Base-by-base conservation (phyloP, 495 filamentous ascomycete species). In the Aspergillus leporis region DNA sequence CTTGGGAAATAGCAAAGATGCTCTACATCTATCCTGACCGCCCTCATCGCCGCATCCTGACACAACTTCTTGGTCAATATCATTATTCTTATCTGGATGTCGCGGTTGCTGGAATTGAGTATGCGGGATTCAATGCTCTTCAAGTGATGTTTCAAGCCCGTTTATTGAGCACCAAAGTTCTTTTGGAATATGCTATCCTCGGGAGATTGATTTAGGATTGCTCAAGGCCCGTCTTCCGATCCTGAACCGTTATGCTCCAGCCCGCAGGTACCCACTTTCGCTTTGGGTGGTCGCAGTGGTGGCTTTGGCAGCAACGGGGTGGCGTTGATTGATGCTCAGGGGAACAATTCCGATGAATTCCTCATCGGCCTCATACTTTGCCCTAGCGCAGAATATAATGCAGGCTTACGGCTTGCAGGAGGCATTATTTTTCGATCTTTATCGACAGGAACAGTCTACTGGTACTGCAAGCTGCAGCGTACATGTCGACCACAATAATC, bases 101-200 rank as follows among this genome's bases (percentile, higher is more conserved):
- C 30, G 54, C 72, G 13, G 68, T 83, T 5, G 73, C 83, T 7
- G 71, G 67, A 34, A 71, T 79, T 14, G 73, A 82, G 51, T 84
- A 78, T 57, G 70, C 72, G 12, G 75, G 72, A n/a, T 74, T 73
- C 40, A 83, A 80, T 49, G 70, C 75, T 1, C 61, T 81, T 4
- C 78, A 84, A 61, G 75, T 78, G 19, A 72, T 76, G 61, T 75
- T n/a, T 82, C 54, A 81, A 84, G 51, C 74, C 78, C 0, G 74
- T 77, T 30, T 73, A 0, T 84, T 83, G 58, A 78, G 79, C 34
- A 72, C 83, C 65, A 84, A 84, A 63, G 66, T 83, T 28, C 81
- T 78, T 49, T 67, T 84, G 14, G 81, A 84, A 66, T 83, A 81
- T 53, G 75, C 75, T 12, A 77, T 83, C 25, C 68, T 84, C 1